These are phyloP conservation scores for Lipomyces sp. DNA, from an alignment of 805 yeast species.

Conservation along the genomic window DNA sequence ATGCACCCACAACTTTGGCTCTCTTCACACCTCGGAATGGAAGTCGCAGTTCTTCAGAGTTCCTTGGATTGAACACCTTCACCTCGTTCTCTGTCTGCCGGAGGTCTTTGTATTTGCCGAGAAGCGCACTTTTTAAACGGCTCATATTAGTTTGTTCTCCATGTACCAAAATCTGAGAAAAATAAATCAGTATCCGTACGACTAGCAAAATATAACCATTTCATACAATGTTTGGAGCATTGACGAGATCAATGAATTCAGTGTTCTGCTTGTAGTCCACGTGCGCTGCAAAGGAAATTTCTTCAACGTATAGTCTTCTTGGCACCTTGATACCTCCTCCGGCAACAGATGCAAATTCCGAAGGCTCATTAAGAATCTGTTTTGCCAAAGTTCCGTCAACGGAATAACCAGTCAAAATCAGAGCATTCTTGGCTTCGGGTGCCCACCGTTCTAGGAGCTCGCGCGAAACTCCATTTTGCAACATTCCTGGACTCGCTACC, in stretches of 20 bases:
- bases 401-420: slow-evolving; percentile 92
- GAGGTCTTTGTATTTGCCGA: slow-evolving; percentile 80
- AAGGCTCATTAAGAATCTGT: slow-evolving; percentile 82
- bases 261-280: slow-evolving; percentile 95
- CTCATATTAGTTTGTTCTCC: slow-evolving; percentile 99
- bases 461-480: slow-evolving; percentile 90
- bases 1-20: slow-evolving; percentile 73
- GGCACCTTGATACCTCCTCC: slow-evolving; percentile 68
- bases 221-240: slow-evolving; percentile 71
- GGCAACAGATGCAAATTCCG: slow-evolving; percentile 75
- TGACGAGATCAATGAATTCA: slow-evolving; percentile 84
- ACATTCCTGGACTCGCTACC: slow-evolving; percentile 97
- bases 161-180: slow-evolving; percentile 69
- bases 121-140: slow-evolving; percentile 85
- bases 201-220: neutral
- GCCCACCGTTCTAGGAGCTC: slow-evolving; percentile 94
- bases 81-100: slow-evolving; percentile 89
- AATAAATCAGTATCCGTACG: neutral
- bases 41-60: slow-evolving; percentile 77
- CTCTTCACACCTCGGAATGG: slow-evolving; percentile 81
- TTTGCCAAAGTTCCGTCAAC: slow-evolving; percentile 99
- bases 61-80: slow-evolving; percentile 87
- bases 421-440: slow-evolving; percentile 89
- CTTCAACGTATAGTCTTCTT: slow-evolving; percentile 84
- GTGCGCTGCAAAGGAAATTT: slow-evolving; percentile 98